A percentile compares a stretch with the other conserved stretches of the same genome.
phyloP scores from a whole-genome alignment of 257 asterid genomes.

The Penstemon davidsonii region DNA sequence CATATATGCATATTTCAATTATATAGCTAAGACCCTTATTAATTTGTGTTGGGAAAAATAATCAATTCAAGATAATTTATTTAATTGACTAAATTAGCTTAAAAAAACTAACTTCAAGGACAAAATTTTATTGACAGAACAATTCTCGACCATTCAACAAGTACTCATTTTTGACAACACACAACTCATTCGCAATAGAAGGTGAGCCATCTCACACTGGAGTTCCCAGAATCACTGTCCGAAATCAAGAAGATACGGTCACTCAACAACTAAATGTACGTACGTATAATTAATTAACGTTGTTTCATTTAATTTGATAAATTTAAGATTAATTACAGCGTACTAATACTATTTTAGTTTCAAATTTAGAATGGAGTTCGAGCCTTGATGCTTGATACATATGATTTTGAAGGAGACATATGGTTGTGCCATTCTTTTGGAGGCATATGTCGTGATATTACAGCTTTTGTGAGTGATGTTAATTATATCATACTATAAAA shows the following conservation, averaged over 20 bases:
- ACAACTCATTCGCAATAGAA: constrained; percentile 63
- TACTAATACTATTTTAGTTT: neutral
- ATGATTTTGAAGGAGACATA: constrained; percentile 61
- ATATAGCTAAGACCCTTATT: neutral
- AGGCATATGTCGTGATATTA: constrained; percentile 55
- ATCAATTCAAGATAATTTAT: neutral
- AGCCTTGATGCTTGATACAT: constrained; percentile 73
- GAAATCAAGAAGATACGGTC: constrained; percentile 65
- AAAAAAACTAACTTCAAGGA: constrained; percentile 31
- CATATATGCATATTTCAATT: too few relatives aligned
- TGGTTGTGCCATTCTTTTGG: constrained; percentile 88
- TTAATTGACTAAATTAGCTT: neutral
- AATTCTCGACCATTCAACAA: constrained; percentile 71
- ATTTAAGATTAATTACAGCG: neutral
- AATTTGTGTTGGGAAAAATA: neutral
- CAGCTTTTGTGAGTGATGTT: constrained; percentile 60
- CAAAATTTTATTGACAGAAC: constrained; percentile 47
- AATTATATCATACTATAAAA: too few relatives aligned
- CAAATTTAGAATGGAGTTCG: constrained; percentile 67
- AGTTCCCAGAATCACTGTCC: constrained; percentile 50
- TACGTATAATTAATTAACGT: neutral
- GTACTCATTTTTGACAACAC: constrained; percentile 73
- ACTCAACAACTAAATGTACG: constrained; percentile 66
- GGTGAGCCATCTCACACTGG: constrained; percentile 46
- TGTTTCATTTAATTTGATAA: neutral